Evolutionary conservation across 345 rosid genomes (phyloP), one percentile per base, ranked within the genome.

Genomic region (Lagerstroemia speciosa): DNA sequence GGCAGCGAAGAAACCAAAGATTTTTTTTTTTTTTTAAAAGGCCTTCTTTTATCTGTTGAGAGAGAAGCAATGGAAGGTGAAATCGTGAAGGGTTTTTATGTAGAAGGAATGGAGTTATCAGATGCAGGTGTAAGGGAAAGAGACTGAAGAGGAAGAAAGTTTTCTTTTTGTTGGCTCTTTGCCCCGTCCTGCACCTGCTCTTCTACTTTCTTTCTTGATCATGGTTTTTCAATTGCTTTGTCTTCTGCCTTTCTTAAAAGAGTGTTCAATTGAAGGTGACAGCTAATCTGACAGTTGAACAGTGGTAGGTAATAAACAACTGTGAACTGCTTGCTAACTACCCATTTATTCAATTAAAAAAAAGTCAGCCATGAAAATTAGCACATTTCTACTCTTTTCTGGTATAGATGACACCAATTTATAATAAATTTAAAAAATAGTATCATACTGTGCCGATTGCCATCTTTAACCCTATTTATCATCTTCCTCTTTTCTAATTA

Each of bases 251-350:
- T 61, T 30, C 34, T 19, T 19, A 61, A 61, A 12, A 12, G 64
- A 30, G 64, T 45, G 16, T 45, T 45, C 17, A 61, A 27, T 61
- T 30, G 64, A 61, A 61, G 64, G 64, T 61, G 64, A 61, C 64
- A 61, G 64, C 29, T 61, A 61, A 61, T 61, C 64, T 5, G 37
- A 31, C 34, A 34, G 30, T 34, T 61, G 30, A 61, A n/a, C n/a
- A n/a, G 30, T 36, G 30, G 34, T 34, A n/a, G 34, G 36, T 61
- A 61, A 61, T 61, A 30, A 29, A 30, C 19, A 61, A 61, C 64
- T 29, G n/a, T 19, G 19, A 30, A 11, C 32, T 61, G 64, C 3
- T 36, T 61, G 32, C 36, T 61, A 27, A 61, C 36, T 12, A 34
- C 34, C n/a, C n/a, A 15, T 34, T 27, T 29, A 31, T 61, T 34